These are phyloP conservation scores for Paracorniculantispora psalliotae DNA, from an alignment of 2,329 filamentous ascomycete species.

Conservation along the genomic window DNA sequence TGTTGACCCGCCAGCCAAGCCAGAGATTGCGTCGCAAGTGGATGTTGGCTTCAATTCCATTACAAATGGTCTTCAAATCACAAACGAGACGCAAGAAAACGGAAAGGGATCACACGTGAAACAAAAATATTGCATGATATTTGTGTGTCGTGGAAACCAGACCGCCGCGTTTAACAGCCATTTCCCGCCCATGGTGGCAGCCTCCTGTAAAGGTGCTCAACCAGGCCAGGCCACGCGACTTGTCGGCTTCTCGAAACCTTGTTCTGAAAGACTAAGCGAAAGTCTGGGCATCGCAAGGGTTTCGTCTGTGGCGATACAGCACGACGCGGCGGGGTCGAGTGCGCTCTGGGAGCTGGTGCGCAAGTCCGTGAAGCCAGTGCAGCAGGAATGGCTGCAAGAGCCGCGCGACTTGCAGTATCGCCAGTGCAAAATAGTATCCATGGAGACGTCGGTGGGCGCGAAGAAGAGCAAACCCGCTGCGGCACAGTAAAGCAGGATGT, in stretches of 20 bases:
- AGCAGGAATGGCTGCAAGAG: constrained; percentile 47
- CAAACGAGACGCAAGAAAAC: not conserved
- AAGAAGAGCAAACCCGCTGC: constrained; percentile 22
- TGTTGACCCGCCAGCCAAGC: constrained; percentile 28
- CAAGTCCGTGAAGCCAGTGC: constrained; percentile 46
- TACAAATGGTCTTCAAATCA: constrained; percentile 50
- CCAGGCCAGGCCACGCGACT: constrained; percentile 45
- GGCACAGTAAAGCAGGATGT: not conserved
- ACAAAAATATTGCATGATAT: constrained; percentile 46
- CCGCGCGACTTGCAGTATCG: constrained; percentile 22
- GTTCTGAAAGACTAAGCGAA: constrained; percentile 51
- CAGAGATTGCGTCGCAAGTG: constrained; percentile 52
- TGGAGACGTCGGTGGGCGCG: constrained; percentile 31
- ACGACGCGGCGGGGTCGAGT: constrained; percentile 51
- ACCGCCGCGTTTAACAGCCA: constrained; percentile 56
- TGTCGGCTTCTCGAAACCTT: constrained; percentile 57
- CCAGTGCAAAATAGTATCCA: constrained; percentile 29
- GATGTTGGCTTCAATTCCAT: constrained; percentile 63
- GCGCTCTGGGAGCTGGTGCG: constrained; percentile 53
- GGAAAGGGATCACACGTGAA: not conserved
- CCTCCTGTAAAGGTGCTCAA: constrained; percentile 41
- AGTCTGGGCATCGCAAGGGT: constrained; percentile 58
- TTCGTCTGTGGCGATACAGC: constrained; percentile 57
- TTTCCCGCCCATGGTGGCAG: constrained; percentile 50
- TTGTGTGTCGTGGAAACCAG: constrained; percentile 54